phyloP scores from a whole-genome alignment of 2,329 filamentous ascomycete genomes.

The Talaromyces amestolkiae region DNA sequence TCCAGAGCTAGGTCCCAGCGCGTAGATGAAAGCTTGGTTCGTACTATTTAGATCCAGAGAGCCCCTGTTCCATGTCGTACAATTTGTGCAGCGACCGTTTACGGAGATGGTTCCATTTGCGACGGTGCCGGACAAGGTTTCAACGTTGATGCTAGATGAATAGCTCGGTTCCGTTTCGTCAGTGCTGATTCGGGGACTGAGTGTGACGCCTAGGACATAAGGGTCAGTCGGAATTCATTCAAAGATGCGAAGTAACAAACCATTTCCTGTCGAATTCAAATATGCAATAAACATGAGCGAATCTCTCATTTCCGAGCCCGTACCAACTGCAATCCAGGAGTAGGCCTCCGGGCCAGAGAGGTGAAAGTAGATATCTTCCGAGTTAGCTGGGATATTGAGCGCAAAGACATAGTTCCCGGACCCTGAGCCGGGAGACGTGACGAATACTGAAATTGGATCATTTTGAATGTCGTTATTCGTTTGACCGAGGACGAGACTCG shows the following conservation, averaged over 20 bases:
- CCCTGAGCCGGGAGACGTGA: conserved; percentile 19
- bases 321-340: conserved; percentile 26
- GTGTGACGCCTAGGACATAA: conserved; percentile 17
- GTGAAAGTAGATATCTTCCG: conserved; percentile 28
- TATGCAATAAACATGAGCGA: conserved; percentile 25
- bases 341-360: conserved; percentile 26
- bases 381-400: conserved; percentile 26
- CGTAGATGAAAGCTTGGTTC: conserved; percentile 24
- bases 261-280: conserved; percentile 20
- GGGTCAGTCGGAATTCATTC: no score
- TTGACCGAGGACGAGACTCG: neutral
- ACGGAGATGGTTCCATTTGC: conserved; percentile 20
- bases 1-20: conserved; percentile 21
- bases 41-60: conserved; percentile 23
- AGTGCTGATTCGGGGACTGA: conserved; percentile 24
- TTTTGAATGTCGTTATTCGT: neutral
- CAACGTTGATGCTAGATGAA: conserved; percentile 22
- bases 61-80: conserved; percentile 21
- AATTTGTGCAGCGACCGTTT: conserved; percentile 25
- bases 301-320: conserved; percentile 23
- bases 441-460: conserved; percentile 21
- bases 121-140: conserved; percentile 22
- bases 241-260: conserved; percentile 5
- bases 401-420: conserved; percentile 25
- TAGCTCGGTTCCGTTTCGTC: conserved; percentile 24